A percentile compares a stretch with the other conserved stretches of the same genome.
These are phyloP conservation scores for Trametes maxima DNA, from an alignment of 768 basidiomycete genomes.

Conservation along the genomic window DNA sequence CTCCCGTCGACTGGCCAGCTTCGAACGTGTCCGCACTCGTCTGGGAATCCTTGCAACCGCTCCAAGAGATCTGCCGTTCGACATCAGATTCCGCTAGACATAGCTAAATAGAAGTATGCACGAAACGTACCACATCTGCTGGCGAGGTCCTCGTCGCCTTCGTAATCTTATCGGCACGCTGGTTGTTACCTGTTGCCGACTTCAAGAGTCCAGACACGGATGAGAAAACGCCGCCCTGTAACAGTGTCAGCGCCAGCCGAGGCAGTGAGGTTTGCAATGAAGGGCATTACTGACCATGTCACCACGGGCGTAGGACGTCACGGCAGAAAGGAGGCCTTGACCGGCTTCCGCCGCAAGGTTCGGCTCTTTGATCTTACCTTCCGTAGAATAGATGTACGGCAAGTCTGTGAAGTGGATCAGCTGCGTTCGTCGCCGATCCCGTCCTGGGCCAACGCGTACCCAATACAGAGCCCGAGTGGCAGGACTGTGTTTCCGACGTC, in stretches of 20 bases:
- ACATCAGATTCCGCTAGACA: not conserved
- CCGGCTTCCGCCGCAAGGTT: conserved; percentile 88
- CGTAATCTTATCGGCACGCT: conserved; percentile 63
- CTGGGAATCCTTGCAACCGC: conserved; percentile 83
- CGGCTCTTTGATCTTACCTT: conserved; percentile 94
- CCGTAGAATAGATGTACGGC: conserved; percentile 78
- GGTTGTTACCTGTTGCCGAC: conserved; percentile 63
- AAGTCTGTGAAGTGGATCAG: conserved; percentile 32
- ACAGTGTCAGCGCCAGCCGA: not conserved
- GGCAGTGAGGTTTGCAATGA: not conserved
- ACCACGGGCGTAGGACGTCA: conserved; percentile 72
- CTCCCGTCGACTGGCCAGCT: conserved; percentile 71
- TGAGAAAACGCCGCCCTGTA: conserved; percentile 62
- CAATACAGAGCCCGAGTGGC: conserved; percentile 51
- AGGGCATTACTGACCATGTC: conserved; percentile 53
- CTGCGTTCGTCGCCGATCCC: not conserved
- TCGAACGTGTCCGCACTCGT: conserved; percentile 82
- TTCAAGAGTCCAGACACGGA: conserved; percentile 77
- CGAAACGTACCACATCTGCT: conserved; percentile 81
- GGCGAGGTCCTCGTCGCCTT: conserved; percentile 65
- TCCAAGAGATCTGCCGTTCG: conserved; percentile 69
- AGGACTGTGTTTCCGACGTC: conserved; percentile 36
- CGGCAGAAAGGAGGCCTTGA: conserved; percentile 78
- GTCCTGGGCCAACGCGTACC: conserved; percentile 29
- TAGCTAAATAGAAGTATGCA: too few species aligned